Evolutionary conservation across 1,284 basidiomycete species (phyloP).

Genomic region (Ustilago vetiveriae): DNA sequence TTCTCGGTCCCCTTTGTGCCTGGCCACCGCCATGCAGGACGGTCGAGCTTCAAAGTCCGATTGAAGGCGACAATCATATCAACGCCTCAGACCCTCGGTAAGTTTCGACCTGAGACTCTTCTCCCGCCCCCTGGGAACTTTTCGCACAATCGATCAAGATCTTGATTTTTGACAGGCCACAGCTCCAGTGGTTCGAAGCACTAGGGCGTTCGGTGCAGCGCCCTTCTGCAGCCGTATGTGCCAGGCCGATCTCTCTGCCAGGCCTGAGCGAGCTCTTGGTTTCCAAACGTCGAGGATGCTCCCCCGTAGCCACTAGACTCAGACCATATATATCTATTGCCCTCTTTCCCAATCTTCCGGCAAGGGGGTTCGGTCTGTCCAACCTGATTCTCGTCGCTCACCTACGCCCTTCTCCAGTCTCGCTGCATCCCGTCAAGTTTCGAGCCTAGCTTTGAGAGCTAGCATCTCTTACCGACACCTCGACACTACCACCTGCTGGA

Average conservation of each 20-base stretch:
- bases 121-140: neutral
- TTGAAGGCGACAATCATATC: too few relatives aligned
- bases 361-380: too few relatives aligned
- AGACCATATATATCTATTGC: neutral
- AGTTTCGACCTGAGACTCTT: neutral
- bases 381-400: too few relatives aligned
- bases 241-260: neutral
- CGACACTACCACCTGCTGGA: constrained; percentile 24
- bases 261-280: too few relatives aligned
- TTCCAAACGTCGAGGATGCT: too few relatives aligned
- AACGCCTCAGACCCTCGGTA: neutral
- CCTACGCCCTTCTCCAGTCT: too few relatives aligned
- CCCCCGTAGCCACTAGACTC: too few relatives aligned
- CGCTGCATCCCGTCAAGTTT: neutral
- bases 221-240: neutral
- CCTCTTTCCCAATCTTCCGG: neutral
- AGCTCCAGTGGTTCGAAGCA: neutral
- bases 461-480: constrained; percentile 17
- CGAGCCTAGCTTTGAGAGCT: constrained; percentile 27
- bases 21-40: too few relatives aligned
- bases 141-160: neutral
- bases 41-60: neutral
- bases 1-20: too few relatives aligned
- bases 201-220: neutral
- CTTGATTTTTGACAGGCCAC: neutral